Percentiles rank a stretch among this genome's conserved stretches.
phyloP scores from a whole-genome alignment of 176 grass and related monocot genomes.

The Ensete ventricosum region DNA sequence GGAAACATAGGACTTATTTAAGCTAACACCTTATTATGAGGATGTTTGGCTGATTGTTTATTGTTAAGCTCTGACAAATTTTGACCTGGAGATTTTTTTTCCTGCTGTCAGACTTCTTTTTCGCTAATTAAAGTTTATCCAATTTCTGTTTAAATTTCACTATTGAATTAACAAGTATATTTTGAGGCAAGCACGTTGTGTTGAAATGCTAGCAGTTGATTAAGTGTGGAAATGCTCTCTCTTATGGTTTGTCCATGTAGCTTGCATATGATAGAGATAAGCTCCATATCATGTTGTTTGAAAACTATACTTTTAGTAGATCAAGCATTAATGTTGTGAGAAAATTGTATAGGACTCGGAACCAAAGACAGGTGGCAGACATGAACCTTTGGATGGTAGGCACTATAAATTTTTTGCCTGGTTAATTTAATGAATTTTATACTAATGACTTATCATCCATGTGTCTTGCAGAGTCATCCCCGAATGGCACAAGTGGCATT shows the following conservation, averaged over 20 bases:
- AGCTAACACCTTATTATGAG: neutral
- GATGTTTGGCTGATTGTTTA: neutral
- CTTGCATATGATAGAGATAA: no score
- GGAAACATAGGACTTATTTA: neutral
- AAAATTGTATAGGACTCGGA: slow-evolving; percentile 36
- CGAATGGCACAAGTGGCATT: slow-evolving; percentile 11
- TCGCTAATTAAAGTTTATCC: neutral
- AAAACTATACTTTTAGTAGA: neutral
- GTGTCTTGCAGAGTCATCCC: slow-evolving; percentile 25
- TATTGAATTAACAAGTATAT: no score
- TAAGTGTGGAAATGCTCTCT: no score
- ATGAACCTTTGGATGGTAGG: slow-evolving; percentile 39
- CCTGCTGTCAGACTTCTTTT: neutral
- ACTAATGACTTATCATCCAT: slow-evolving; percentile 3
- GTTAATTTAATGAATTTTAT: neutral
- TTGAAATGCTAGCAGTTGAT: no score
- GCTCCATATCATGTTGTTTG: no score
- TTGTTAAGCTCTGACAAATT: neutral
- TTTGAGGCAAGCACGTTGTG: no score
- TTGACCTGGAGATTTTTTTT: neutral
- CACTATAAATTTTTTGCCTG: slow-evolving; percentile 10
- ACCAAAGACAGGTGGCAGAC: slow-evolving; percentile 44
- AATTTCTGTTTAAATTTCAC: neutral
- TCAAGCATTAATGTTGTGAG: neutral
- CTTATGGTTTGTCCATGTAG: no score